Conservation (phyloP, 2,329 filamentous ascomycete genomes). For the Alternaria sp. region DNA sequence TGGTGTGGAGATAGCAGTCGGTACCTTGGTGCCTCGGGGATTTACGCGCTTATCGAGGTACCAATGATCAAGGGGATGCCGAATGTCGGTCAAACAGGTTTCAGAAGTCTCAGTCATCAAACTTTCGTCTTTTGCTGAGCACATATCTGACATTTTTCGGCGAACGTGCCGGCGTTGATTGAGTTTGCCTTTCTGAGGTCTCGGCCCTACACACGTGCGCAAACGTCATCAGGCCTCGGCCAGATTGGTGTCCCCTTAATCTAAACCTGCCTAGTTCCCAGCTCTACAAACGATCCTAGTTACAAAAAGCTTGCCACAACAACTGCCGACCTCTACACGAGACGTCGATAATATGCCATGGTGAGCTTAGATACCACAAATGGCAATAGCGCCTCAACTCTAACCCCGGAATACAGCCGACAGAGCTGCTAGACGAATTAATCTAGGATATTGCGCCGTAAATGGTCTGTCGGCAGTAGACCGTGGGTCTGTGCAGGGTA, state of each 20-base stretch:
- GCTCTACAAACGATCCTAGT: not conserved
- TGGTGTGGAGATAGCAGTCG: not conserved
- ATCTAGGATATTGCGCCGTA: constrained; percentile 14
- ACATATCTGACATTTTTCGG: not conserved
- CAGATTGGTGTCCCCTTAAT: constrained; percentile 1
- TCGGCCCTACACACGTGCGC: constrained; percentile 1
- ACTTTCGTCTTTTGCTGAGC: not conserved
- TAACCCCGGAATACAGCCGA: constrained; percentile 16
- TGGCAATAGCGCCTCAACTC: constrained; percentile 2
- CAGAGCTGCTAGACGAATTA: constrained; percentile 13
- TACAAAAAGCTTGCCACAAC: not conserved
- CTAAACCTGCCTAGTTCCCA: not conserved
- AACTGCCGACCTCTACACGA: constrained; percentile 11
- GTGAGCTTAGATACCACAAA: not conserved
- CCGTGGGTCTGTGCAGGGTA: not conserved
- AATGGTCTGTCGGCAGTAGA: constrained; percentile 1
- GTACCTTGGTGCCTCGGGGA: not conserved
- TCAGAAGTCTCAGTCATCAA: not conserved
- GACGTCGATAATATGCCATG: constrained; percentile 3
- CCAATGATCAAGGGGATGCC: not conserved
- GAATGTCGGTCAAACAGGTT: not conserved
- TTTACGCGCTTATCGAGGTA: not conserved
- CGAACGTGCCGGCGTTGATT: not conserved
- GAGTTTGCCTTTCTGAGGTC: not conserved
- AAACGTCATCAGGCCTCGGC: not conserved